These are phyloP conservation scores for Geotrichum phurueaensis DNA, from an alignment of 1,139 yeast species.

Conservation along the genomic window DNA sequence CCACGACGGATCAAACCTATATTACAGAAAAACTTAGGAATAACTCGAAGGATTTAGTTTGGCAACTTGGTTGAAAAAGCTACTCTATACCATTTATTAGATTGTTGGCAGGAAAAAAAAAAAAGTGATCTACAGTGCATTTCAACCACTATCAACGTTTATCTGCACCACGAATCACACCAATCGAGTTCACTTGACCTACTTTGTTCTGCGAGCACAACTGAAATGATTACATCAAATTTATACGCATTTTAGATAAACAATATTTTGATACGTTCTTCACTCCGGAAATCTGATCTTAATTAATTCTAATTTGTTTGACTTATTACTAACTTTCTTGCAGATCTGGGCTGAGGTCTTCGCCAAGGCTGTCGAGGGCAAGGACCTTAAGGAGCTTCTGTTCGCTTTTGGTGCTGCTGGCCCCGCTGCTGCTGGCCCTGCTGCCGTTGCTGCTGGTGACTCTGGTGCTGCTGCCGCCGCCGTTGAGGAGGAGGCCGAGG, in stretches of 20 bases:
- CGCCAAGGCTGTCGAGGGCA: conserved; percentile 97
- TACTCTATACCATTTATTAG: not conserved
- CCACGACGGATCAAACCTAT: not conserved
- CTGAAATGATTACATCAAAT: not conserved
- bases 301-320: not conserved
- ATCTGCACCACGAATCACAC: not conserved
- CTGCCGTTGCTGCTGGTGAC: conserved; percentile 52
- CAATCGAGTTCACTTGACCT: not conserved
- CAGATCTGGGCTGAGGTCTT: conserved; percentile 88
- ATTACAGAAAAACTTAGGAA: not conserved
- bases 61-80: too few species aligned
- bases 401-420: conserved; percentile 72
- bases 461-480: conserved; percentile 61
- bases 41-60: not conserved
- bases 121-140: not conserved
- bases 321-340: conserved; percentile 52
- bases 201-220: not conserved
- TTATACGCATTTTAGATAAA: too few species aligned
- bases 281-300: not conserved
- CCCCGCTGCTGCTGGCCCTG: conserved; percentile 55
- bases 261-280: not conserved
- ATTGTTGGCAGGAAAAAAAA: not conserved
- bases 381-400: conserved; percentile 87
- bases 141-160: not conserved
- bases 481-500: conserved; percentile 31